phyloP scores from a whole-genome alignment of 2,329 filamentous ascomycete species.

The Alternaria longipes region DNA sequence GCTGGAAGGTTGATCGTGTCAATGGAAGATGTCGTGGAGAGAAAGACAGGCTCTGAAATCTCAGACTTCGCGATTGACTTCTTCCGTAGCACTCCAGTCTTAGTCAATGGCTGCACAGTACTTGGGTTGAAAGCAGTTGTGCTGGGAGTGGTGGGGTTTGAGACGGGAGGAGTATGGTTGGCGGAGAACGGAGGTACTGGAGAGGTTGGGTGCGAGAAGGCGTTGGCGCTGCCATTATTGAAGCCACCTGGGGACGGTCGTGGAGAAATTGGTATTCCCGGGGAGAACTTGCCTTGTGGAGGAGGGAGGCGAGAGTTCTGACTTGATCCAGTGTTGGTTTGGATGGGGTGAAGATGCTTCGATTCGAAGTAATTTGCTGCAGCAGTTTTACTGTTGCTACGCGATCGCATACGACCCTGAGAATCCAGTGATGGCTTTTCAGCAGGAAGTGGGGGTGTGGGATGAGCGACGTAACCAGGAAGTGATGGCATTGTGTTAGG shows the following conservation, averaged over 20 bases:
- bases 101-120: slow-evolving; percentile 37
- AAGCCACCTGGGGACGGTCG: slow-evolving; percentile 48
- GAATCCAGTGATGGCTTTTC: slow-evolving; percentile 41
- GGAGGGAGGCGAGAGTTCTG: slow-evolving; percentile 38
- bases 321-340: slow-evolving; percentile 37
- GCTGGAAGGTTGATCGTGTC: slow-evolving; percentile 66
- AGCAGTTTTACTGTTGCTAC: slow-evolving; percentile 50
- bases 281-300: slow-evolving; percentile 38
- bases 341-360: slow-evolving; percentile 50
- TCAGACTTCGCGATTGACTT: slow-evolving; percentile 67
- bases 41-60: slow-evolving; percentile 68
- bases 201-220: slow-evolving; percentile 53
- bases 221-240: slow-evolving; percentile 46
- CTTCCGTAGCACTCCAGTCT: slow-evolving; percentile 57
- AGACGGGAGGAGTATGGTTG: slow-evolving; percentile 64
- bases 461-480: slow-evolving; percentile 44
- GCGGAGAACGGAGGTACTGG: slow-evolving; percentile 60
- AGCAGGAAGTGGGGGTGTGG: slow-evolving; percentile 39
- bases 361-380: slow-evolving; percentile 48
- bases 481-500: slow-evolving; percentile 46
- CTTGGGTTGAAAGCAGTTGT: slow-evolving; percentile 45
- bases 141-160: slow-evolving; percentile 55
- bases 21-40: slow-evolving; percentile 66
- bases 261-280: slow-evolving; percentile 48
- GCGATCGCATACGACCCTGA: slow-evolving; percentile 41